Evolutionary conservation across 495 filamentous ascomycete genomes (phyloP), one percentile per base, ranked within the genome.

Genomic region (Tuber magnatum): DNA sequence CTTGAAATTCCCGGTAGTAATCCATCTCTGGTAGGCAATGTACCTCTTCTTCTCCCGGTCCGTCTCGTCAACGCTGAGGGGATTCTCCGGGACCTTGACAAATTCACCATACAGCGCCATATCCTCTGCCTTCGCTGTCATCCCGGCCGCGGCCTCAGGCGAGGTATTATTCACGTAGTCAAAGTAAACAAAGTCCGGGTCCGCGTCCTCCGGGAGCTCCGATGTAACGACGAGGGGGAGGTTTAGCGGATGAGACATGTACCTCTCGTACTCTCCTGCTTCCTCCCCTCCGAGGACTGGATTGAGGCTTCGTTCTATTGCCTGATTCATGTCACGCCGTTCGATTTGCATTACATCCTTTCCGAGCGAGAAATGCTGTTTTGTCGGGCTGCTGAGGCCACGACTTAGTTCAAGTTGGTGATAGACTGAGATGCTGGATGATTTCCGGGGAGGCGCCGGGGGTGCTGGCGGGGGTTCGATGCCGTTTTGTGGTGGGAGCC

Each of bases 21-120:
- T 84, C 94, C 94, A 98, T 84, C 97, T 94, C 80, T 90, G 86
- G 84, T 99, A 99, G 0, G 94, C 93, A 84, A 94, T 97, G 83
- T 99, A 99, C 77, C 96, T 85, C 87, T 97, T 97, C 87, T 95
- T 97, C 46, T 86, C 85, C 70, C 88, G 86, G 83, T 98, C 95
- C 81, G 94, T 93, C 61, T 92, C 89, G 22, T 88, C 89, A 24
- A 98, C 94, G n/a, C 92, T 93, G 43, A 99, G 85, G 14, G 92
- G 92, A 77, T 97, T 92, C 39, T 95, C 92, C 24, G 87, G 88
- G 5, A 97, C 88, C 48, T 85, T 85, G 40, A 97, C 83, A 81
- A 93, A 92, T 69, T 95, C 91, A 18, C 84, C 85, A 82, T 94
- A 97, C 73, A 92, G 88, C 51, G 87, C 87, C 71, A 92, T 73